phyloP scores from a whole-genome alignment of 257 asterid species.

The Vinca minor region DNA sequence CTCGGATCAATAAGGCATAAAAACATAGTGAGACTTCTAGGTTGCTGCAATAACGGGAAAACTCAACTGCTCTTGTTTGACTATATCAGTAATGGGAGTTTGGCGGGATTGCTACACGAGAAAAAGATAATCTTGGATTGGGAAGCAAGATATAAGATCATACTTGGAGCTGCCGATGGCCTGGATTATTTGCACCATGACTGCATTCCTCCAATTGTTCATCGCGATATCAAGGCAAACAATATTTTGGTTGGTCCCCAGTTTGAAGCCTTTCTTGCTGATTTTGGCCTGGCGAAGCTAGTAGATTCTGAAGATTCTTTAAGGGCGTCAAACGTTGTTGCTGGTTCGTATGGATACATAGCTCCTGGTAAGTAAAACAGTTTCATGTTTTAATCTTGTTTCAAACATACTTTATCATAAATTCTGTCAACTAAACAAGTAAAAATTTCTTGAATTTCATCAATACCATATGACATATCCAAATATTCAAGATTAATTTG shows the following conservation, averaged over 20 bases:
- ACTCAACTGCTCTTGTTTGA: constrained; percentile 59
- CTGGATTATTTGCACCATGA: constrained; percentile 71
- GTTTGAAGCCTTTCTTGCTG: constrained; percentile 65
- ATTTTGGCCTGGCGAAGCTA: constrained; percentile 67
- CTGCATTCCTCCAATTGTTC: constrained; percentile 65
- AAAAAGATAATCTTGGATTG: constrained; percentile 42
- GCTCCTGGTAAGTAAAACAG: constrained; percentile 54
- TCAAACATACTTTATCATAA: neutral
- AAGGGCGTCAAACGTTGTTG: constrained; percentile 37
- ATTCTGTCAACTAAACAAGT: neutral
- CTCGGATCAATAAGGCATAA: constrained; percentile 66
- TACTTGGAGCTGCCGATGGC: constrained; percentile 66
- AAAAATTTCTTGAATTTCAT: neutral
- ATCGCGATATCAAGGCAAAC: constrained; percentile 64
- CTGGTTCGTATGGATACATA: constrained; percentile 74
- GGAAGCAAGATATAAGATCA: constrained; percentile 62
- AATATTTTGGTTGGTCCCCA: constrained; percentile 59
- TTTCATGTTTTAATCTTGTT: neutral
- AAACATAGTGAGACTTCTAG: constrained; percentile 62
- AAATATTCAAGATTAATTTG: too few species aligned
- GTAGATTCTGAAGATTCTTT: constrained; percentile 37
- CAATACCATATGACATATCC: too few species aligned
- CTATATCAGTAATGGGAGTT: constrained; percentile 62
- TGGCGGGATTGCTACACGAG: constrained; percentile 54
- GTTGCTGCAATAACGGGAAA: constrained; percentile 67